phyloP scores from a whole-genome alignment of 768 basidiomycete genomes.

The Suillus cothurnatus region DNA sequence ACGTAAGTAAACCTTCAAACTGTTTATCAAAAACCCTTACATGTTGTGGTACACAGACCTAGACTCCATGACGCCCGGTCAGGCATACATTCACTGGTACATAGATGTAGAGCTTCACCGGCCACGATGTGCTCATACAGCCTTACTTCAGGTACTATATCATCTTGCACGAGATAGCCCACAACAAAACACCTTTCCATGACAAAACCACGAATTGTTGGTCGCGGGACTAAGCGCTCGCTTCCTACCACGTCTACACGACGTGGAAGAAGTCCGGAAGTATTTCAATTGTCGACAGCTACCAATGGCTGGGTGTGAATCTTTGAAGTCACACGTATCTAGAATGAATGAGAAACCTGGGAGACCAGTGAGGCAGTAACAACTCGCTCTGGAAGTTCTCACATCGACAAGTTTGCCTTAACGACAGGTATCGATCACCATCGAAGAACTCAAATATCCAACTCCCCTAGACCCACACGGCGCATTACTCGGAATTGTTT shows the following conservation, averaged over 20 bases:
- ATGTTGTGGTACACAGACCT: not conserved
- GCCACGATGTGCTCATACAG: not conserved
- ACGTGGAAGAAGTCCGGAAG: not conserved
- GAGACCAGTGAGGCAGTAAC: no score
- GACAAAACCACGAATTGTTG: conserved; percentile 28
- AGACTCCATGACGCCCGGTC: not conserved
- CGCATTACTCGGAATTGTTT: no score
- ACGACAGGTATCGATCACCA: no score
- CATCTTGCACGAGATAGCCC: conserved; percentile 30
- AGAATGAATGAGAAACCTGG: no score
- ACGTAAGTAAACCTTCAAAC: conserved; percentile 6
- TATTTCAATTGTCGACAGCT: not conserved
- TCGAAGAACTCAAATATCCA: no score
- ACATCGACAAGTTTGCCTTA: no score
- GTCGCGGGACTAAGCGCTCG: conserved; percentile 10
- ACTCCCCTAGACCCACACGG: no score
- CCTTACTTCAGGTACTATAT: conserved; percentile 26
- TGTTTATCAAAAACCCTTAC: not conserved
- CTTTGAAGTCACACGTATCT: no score
- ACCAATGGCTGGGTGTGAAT: no score
- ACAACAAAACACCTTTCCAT: conserved; percentile 25
- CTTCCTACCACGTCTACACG: not conserved
- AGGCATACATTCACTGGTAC: conserved; percentile 5
- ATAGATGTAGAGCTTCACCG: not conserved
- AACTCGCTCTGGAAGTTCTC: no score